Conservation (phyloP, 2,329 filamentous ascomycete species). For the Dactylellina cionopaga region DNA sequence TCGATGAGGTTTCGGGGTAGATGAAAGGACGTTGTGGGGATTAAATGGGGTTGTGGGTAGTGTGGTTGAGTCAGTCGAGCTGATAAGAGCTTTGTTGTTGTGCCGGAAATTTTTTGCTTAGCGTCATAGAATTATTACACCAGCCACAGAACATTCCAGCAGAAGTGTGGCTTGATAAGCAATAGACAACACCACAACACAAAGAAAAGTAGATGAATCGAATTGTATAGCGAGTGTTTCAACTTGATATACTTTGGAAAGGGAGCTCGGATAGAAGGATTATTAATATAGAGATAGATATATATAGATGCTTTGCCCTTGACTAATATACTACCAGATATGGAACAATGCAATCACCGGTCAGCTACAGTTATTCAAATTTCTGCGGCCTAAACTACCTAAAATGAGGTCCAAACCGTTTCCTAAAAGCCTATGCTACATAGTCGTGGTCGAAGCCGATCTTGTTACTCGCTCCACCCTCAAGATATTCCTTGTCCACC, state of each 20-base stretch:
- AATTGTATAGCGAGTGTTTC: not conserved
- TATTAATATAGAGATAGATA: no score
- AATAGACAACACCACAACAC: not conserved
- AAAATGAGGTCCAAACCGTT: no score
- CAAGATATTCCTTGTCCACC: not conserved
- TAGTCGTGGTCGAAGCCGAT: no score
- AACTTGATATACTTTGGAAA: no score
- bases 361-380: no score
- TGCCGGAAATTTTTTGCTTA: conserved; percentile 50
- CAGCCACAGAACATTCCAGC: conserved; percentile 26
- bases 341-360: no score
- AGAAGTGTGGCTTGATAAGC: conserved; percentile 20
- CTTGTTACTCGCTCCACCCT: not conserved
- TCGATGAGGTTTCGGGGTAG: not conserved
- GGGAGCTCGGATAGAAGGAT: no score
- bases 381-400: no score
- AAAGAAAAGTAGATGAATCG: not conserved
- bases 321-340: no score
- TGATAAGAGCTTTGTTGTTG: conserved; percentile 52
- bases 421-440: no score
- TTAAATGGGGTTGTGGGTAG: not conserved
- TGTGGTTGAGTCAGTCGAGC: conserved; percentile 50
- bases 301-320: no score
- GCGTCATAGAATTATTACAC: conserved; percentile 24
- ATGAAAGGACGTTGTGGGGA: not conserved